Base-by-base conservation (phyloP, 495 filamentous ascomycete genomes). In the Trichoderma reesei region DNA sequence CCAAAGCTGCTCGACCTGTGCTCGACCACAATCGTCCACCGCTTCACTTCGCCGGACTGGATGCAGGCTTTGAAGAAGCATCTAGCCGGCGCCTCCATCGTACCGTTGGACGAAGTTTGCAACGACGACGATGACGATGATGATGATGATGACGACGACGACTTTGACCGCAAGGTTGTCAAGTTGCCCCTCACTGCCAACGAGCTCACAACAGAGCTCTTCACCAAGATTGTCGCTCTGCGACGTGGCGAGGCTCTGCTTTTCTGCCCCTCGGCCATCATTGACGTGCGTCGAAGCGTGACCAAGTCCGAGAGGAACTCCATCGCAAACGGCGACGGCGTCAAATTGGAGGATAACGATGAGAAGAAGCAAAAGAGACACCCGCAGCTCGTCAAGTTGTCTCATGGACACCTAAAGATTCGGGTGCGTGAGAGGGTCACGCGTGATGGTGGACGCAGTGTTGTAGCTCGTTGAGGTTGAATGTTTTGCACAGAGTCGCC, bases 21-120 rank as follows among this genome's bases (percentile, higher is more conserved):
- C 71, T 86, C 82, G n/a, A 75, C 87, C 20, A 89, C 86, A 0
- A 81, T 93, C 63, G 83, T 92, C 0, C 90, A 94, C 70, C 79
- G 86, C 14, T 92, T 92, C 67, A 85, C 80, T 0, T 88, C 83
- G 2, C 89, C 89, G 0, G 82, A 82, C 67, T 93, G 90, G 90
- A 72, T 88, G 41, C 69, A 64, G 0, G 72, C 77, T n/a, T 76
- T 92, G 62, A 75, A 78, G n/a, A 73, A 75, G 4, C 88, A 92
- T 70, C 65, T 93, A 1, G 86, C 86, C 0, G 84, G 75, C n/a
- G 72, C 74, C 9, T 73, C 71, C 2, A 63, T 64, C 13, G 71
- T 68, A 46, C 20, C 60, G 26, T 41, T 66, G 1, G 41, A 13
- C 64, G 4, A 62, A 67, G 60, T 2, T 26, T 41, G 20, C 14